Percentiles rank a stretch among this genome's conserved stretches.
Evolutionary conservation across 352 stramenopile genomes (phyloP).

Genomic region (Globisporangium megalacanthum): DNA sequence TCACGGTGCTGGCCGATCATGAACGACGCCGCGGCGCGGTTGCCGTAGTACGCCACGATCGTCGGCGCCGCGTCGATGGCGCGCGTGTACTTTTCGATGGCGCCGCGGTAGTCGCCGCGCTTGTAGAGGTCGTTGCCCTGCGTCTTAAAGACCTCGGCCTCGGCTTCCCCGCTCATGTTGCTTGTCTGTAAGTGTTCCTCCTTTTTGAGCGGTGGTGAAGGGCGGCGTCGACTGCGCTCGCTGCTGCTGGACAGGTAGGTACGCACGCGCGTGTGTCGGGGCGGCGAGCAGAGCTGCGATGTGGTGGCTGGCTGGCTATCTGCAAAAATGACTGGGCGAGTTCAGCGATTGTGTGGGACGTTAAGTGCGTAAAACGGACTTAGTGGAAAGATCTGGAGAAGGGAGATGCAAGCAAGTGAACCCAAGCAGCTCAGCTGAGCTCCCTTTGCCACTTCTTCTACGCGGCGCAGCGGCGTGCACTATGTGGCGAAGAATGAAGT

Average conservation of each 20-base stretch:
- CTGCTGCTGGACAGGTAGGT: not conserved
- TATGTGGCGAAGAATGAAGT: too few relatives aligned
- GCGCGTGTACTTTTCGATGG: constrained; percentile 89
- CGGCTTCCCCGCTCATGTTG: constrained; percentile 41
- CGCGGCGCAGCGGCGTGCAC: too few relatives aligned
- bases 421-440: too few relatives aligned
- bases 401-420: too few relatives aligned
- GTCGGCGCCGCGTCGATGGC: constrained; percentile 86
- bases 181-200: too few relatives aligned
- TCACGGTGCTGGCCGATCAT: constrained; percentile 90
- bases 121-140: constrained; percentile 92
- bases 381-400: too few relatives aligned
- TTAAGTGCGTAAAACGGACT: too few relatives aligned
- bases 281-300: too few relatives aligned
- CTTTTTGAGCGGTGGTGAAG: not conserved
- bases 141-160: constrained; percentile 76
- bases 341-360: not conserved
- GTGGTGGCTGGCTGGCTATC: not conserved
- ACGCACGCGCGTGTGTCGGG: not conserved
- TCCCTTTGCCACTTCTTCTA: too few relatives aligned
- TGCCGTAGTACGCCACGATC: constrained; percentile 86
- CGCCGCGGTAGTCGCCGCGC: constrained; percentile 84
- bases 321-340: not conserved
- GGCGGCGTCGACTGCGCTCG: not conserved
- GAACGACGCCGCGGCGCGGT: constrained; percentile 87